Evolutionary conservation across 2,329 filamentous ascomycete species (phyloP).

Genomic region (Macrophomina phaseolina): DNA sequence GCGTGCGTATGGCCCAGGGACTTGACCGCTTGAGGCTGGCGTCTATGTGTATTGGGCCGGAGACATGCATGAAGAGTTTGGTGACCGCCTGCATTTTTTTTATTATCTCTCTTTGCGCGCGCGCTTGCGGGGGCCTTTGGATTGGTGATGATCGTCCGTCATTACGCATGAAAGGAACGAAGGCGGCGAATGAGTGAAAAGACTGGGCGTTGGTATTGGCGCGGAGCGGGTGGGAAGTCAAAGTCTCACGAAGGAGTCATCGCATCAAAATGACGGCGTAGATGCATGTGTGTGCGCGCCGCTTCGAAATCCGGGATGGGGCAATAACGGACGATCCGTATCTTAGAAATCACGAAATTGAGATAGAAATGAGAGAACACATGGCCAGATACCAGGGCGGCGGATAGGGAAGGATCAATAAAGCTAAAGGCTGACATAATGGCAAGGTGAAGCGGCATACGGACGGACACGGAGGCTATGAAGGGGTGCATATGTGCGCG

Average conservation of each 20-base stretch:
- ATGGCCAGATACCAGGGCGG: neutral
- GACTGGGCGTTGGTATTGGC: neutral
- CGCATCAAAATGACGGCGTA: neutral
- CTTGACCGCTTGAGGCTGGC: too few species aligned
- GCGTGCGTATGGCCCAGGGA: too few species aligned
- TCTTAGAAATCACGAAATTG: neutral
- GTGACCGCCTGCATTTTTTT: too few species aligned
- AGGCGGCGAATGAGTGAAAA: neutral
- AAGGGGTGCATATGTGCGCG: conserved; percentile 3
- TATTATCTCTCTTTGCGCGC: too few species aligned
- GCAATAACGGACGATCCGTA: neutral
- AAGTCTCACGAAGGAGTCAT: neutral
- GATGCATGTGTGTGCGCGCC: too few species aligned
- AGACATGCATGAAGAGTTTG: neutral
- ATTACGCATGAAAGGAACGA: neutral
- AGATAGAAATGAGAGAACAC: neutral
- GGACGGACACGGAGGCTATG: neutral
- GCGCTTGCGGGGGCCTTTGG: too few species aligned
- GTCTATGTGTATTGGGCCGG: neutral
- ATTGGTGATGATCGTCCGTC: too few species aligned
- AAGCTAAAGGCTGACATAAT: conserved; percentile 11
- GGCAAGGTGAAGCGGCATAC: neutral
- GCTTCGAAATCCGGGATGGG: neutral
- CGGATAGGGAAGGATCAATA: neutral
- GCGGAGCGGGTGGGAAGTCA: neutral